These are phyloP conservation scores for Phallus indusiatus DNA, from an alignment of 768 basidiomycete genomes.

Conservation along the genomic window DNA sequence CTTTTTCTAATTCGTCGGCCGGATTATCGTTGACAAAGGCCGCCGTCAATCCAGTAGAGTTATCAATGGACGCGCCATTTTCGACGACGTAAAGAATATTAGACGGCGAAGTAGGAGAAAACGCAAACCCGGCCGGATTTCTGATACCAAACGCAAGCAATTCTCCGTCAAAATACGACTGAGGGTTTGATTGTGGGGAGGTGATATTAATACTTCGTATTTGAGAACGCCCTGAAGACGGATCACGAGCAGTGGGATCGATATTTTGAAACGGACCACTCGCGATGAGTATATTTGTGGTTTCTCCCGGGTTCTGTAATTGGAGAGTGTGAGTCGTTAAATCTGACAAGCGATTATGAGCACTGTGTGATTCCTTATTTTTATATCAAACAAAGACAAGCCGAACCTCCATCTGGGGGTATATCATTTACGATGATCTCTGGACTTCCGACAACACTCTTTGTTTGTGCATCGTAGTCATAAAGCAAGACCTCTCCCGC, in stretches of 20 bases:
- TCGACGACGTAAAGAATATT: constrained; percentile 28
- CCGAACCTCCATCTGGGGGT: constrained; percentile 33
- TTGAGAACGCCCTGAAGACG: constrained; percentile 34
- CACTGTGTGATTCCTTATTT: not conserved
- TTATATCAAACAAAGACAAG: not conserved
- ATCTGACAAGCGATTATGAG: constrained; percentile 18
- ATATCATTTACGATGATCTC: constrained; percentile 22
- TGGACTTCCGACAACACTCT: constrained; percentile 17
- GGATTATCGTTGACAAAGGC: constrained; percentile 38
- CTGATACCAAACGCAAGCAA: constrained; percentile 35
- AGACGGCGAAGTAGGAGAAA: constrained; percentile 16
- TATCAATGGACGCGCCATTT: constrained; percentile 36
- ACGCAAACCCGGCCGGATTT: constrained; percentile 36
- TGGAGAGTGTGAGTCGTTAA: constrained; percentile 34
- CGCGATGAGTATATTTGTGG: constrained; percentile 27
- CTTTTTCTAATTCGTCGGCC: constrained; percentile 30
- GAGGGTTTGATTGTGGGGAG: constrained; percentile 19
- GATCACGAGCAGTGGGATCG: constrained; percentile 33
- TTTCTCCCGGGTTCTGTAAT: constrained; percentile 18
- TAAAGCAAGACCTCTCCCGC: constrained; percentile 26
- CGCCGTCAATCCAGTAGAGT: constrained; percentile 28
- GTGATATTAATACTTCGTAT: constrained; percentile 18
- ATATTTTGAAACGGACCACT: constrained; percentile 32
- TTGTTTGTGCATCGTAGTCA: constrained; percentile 25
- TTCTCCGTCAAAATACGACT: constrained; percentile 16